Base-by-base conservation (phyloP, 148 eudicot genomes). In the Limonium bicolor region DNA sequence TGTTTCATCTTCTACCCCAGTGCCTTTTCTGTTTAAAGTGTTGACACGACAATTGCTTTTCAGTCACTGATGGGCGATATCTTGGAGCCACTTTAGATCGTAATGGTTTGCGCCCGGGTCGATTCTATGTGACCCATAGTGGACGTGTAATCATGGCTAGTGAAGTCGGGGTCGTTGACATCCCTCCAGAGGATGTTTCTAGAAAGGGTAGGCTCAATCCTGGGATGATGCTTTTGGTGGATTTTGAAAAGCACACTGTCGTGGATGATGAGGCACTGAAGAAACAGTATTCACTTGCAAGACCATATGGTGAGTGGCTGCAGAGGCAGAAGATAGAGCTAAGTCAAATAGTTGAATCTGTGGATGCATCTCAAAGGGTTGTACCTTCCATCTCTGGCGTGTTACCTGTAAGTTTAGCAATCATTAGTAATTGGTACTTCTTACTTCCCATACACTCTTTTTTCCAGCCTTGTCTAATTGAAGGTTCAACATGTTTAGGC, bases 151-250 rank as follows among this genome's bases (percentile, higher is more conserved):
- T 92, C 51, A 92, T 92, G 99, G 99, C 99, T 14, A 92, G 99
- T 67, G 99, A 92, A 67, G 99, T 92, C 33, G 99, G 99, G 48
- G 99, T 92, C 11, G 99, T 85, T n/a, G 99, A 92, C 42, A 68
- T 85, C 54, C 76, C 94, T 51, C 85, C 99, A 8, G 88, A 85
- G 54, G 99, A 92, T 57, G 99, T 92, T 20, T 56, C 69, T 37
- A 78, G 82, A 67, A 92, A 92, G 67, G 99, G 99, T 40, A 81
- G 99, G 59, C 77, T 92, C 55, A 92, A 85, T 49, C 99, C 99
- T 61, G 99, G 99, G 28, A 85, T 92, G 99, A 92, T 92, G 99
- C 99, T 92, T 72, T 70, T 92, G 42, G 99, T 92, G 38, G 99
- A 92, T 61, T 92, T 92, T 44, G 99, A 85, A 48, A 92, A 92